A percentile compares a stretch with the other conserved stretches of the same genome.
Conservation (phyloP, 2,329 filamentous ascomycete genomes). For the Pseudogymnoascus sp. region DNA sequence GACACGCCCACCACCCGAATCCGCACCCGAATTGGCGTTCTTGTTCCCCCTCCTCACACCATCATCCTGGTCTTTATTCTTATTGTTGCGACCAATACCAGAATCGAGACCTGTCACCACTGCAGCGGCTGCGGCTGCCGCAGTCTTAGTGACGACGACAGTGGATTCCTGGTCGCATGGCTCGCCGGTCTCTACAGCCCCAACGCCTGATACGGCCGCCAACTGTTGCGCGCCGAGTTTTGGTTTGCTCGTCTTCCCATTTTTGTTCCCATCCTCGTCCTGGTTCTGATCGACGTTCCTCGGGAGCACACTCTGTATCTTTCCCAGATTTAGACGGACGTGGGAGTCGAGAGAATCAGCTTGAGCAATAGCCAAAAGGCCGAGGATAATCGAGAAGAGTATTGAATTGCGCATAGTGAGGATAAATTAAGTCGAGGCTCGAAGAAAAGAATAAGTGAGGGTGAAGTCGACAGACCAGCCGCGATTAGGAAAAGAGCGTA, state of each 20-base stretch:
- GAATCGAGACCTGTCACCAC: background rate
- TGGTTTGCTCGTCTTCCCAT: background rate
- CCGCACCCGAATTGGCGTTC: background rate
- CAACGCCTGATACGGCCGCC: background rate
- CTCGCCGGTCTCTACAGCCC: background rate
- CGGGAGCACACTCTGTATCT: background rate
- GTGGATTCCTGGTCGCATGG: background rate
- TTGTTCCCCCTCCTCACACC: background rate
- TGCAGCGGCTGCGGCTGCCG: background rate
- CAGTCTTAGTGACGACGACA: conserved; percentile 1
- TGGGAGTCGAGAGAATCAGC: background rate
- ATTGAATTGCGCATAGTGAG: conserved; percentile 1
- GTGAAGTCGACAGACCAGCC: conserved; percentile 8
- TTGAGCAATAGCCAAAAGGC: background rate
- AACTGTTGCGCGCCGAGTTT: background rate
- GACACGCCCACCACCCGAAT: background rate
- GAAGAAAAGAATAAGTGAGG: background rate
- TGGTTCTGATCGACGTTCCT: background rate
- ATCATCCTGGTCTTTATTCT: background rate
- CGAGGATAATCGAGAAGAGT: background rate
- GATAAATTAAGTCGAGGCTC: background rate
- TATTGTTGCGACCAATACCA: background rate
- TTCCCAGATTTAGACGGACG: background rate
- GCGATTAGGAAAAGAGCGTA: conserved; percentile 8
- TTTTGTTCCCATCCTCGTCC: conserved; percentile 1